Evolutionary conservation across 129 eudicot species (phyloP).

Genomic region (Artemisia argyi): DNA sequence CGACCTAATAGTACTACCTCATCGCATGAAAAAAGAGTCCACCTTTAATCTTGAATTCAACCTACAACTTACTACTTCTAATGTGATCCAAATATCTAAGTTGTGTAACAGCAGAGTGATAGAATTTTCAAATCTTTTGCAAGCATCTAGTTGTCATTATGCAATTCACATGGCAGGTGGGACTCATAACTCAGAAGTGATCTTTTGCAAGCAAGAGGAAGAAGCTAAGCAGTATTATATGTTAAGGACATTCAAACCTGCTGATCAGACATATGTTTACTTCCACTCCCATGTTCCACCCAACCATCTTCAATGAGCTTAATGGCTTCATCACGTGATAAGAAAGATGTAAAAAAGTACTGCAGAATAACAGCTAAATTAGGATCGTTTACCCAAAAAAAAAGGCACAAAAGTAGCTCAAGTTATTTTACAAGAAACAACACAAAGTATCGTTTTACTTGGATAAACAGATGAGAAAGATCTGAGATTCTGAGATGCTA

Average conservation of each 20-base stretch:
- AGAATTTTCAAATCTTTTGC: too few relatives aligned
- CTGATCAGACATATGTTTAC: conserved; percentile 48
- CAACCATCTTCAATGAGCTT: conserved; percentile 90
- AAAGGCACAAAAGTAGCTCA: background rate
- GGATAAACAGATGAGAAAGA: conserved; percentile 1
- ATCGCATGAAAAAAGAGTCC: too few relatives aligned
- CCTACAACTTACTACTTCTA: too few relatives aligned
- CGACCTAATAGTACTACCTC: too few relatives aligned
- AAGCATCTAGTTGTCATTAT: too few relatives aligned
- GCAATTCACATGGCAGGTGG: too few relatives aligned
- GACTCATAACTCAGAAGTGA: too few relatives aligned
- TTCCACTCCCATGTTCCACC: conserved; percentile 61
- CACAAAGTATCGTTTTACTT: background rate
- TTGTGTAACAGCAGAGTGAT: too few relatives aligned
- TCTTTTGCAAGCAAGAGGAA: background rate
- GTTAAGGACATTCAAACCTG: conserved; percentile 32
- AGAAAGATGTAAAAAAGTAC: conserved; percentile 88
- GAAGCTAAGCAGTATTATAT: background rate
- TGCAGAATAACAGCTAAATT: conserved; percentile 38
- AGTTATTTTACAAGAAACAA: background rate
- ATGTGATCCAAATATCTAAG: too few relatives aligned
- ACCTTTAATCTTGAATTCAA: too few relatives aligned
- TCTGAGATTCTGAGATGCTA: conserved; percentile 27
- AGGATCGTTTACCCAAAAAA: conserved; percentile 10
- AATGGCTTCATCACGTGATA: conserved; percentile 97